Evolutionary conservation across 2,329 filamentous ascomycete genomes (phyloP).

Genomic region (Neofusicoccum ribis): DNA sequence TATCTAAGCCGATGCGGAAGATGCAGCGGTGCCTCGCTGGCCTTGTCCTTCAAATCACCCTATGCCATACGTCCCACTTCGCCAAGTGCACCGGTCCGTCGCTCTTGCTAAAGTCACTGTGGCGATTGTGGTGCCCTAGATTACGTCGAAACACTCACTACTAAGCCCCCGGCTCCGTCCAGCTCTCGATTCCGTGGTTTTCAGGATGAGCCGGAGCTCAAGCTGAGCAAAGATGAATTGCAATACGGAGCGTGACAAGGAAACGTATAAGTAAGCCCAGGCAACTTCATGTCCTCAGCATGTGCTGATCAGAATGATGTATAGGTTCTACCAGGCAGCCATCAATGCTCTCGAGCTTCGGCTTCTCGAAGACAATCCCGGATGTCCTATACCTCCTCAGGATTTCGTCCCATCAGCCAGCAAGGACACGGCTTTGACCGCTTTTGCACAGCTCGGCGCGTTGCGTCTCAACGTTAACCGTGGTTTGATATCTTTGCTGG

Average conservation of each 20-base stretch:
- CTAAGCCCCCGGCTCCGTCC: neutral
- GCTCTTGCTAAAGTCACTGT: neutral
- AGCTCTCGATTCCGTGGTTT: neutral
- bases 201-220: neutral
- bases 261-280: conserved; percentile 7
- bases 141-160: neutral
- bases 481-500: conserved; percentile 41
- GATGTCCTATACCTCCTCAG: neutral
- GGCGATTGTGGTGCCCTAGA: neutral
- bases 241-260: conserved; percentile 7
- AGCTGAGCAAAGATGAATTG: conserved; percentile 10
- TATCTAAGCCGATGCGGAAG: conserved; percentile 6
- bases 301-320: neutral
- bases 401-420: conserved; percentile 22
- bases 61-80: neutral
- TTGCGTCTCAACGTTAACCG: conserved; percentile 37
- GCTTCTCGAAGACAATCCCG: neutral
- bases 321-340: conserved; percentile 17
- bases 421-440: conserved; percentile 38
- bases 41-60: neutral
- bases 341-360: conserved; percentile 18
- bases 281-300: neutral
- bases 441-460: conserved; percentile 41
- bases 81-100: neutral
- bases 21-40: neutral